Evolutionary conservation across 2,329 filamentous ascomycete species (phyloP), one percentile per base, ranked within the genome.

Genomic region (Fusarium pilosicola): DNA sequence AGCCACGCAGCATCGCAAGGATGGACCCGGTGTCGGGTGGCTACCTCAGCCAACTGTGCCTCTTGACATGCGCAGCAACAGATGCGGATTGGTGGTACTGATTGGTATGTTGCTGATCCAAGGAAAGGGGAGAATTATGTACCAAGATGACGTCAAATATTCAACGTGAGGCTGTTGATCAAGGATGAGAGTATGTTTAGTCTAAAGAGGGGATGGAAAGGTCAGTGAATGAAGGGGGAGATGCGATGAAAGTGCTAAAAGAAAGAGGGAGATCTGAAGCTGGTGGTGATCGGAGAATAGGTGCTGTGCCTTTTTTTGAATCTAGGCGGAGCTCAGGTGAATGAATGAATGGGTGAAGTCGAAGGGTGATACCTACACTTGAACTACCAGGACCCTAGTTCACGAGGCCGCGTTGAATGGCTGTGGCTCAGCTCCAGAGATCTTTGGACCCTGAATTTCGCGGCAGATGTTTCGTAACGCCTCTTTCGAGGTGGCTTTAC

Each of bases 141-240:
- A 78, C 76, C 68, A 65, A 56, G 64, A 77, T 78, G 76, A 78
- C 76, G 76, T 78, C 74, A 78, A 74, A 74, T 68, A 59, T 46
- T 46, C 9, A 44, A 36, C 24, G 60, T 64, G 64, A 71, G 54
- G 45, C 36, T 58, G 62, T 20, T 52, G 42, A 52, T 71, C 46
- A 30, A 55, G 70, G 61, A 46, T 24, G 54, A 32, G 52, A 65
- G 39, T 56, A 73, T n/a, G 30, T 42, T 20, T 64, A 48, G 54
- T 70, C 56, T 56, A 57, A 59, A 36, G 44, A 45, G 44, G 30
- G 45, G 65, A 58, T 26, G 48, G 42, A 42, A 51, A 51, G 42
- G 63, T 59, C 30, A 46, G 34, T n/a, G 44, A 22, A 28, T 56
- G 49, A 14, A 30, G 28, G 46, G 18, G 49, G 57, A 42, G 32